A percentile compares a stretch with the other conserved stretches of the same genome.
Evolutionary conservation across 1,284 basidiomycete genomes (phyloP).

Genomic region (Polyporus tsugae): DNA sequence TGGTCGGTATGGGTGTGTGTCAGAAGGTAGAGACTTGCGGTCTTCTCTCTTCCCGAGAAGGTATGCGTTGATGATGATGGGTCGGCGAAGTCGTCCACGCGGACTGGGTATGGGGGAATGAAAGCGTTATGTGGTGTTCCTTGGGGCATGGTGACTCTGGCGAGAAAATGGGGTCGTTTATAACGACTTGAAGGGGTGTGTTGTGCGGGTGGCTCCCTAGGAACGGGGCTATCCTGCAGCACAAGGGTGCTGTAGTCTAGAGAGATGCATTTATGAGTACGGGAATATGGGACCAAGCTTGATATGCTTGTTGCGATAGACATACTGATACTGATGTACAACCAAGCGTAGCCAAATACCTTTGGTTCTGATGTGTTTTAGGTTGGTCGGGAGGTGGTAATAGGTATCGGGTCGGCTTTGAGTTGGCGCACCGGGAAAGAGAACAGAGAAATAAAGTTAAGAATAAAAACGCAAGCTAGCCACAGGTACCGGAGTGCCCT

Average conservation of each 20-base stretch:
- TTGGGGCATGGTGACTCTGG: slow-evolving; percentile 59
- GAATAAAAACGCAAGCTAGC: background rate
- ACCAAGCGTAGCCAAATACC: background rate
- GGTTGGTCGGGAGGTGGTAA: background rate
- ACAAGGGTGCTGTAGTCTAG: background rate
- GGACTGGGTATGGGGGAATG: slow-evolving; percentile 76
- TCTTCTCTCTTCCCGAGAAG: slow-evolving; percentile 38
- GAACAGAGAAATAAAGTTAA: background rate
- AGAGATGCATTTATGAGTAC: background rate
- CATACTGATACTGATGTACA: background rate
- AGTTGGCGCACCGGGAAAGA: background rate
- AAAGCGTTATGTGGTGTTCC: slow-evolving; percentile 77
- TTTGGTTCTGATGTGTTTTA: background rate
- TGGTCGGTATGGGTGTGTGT: slow-evolving; percentile 90
- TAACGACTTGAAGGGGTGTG: background rate
- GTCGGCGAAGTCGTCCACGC: slow-evolving; percentile 79
- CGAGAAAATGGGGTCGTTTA: background rate
- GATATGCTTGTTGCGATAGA: background rate
- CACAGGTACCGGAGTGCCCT: background rate
- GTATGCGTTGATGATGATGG: slow-evolving; percentile 38
- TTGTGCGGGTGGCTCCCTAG: background rate
- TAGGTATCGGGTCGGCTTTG: background rate
- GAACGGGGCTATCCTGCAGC: slow-evolving; percentile 10
- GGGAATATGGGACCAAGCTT: background rate
- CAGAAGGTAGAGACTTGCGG: slow-evolving; percentile 75